phyloP scores from a whole-genome alignment of 2,329 filamentous ascomycete genomes.

The Hypoxylon sp. region DNA sequence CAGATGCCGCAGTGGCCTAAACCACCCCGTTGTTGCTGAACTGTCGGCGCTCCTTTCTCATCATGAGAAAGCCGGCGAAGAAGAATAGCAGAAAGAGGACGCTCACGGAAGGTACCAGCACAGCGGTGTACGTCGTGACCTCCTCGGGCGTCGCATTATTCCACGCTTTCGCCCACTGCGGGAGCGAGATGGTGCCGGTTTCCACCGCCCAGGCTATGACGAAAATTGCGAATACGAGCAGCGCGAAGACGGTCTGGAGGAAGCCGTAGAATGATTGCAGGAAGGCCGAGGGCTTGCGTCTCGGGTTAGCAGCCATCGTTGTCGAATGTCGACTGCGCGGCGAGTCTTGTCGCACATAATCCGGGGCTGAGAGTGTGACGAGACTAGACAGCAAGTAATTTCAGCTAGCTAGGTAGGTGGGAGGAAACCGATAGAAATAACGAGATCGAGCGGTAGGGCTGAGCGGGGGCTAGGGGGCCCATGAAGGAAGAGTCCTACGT shows the following conservation, averaged over 20 bases:
- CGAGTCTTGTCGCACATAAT: conserved; percentile 19
- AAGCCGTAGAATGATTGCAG: conserved; percentile 16
- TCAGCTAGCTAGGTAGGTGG: background rate
- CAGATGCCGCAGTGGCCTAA: background rate
- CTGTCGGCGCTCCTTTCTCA: conserved; percentile 31
- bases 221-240: conserved; percentile 34
- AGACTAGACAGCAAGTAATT: background rate
- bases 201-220: conserved; percentile 34
- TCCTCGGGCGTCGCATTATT: conserved; percentile 28
- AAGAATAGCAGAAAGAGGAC: conserved; percentile 31
- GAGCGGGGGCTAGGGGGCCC: conserved; percentile 24
- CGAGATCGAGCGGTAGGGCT: conserved; percentile 26
- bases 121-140: conserved; percentile 27
- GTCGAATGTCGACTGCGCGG: background rate
- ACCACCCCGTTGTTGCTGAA: conserved; percentile 10
- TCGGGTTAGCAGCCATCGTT: conserved; percentile 16
- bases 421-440: conserved; percentile 9
- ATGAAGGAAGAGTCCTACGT: background rate
- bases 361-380: conserved; percentile 1
- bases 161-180: conserved; percentile 37
- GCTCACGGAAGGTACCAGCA: conserved; percentile 29
- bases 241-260: conserved; percentile 31
- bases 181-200: conserved; percentile 24
- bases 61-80: conserved; percentile 22
- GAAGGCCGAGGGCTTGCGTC: conserved; percentile 15